These are phyloP conservation scores for Colletotrichum navitas DNA, from an alignment of 2,329 filamentous ascomycete species.

Conservation along the genomic window DNA sequence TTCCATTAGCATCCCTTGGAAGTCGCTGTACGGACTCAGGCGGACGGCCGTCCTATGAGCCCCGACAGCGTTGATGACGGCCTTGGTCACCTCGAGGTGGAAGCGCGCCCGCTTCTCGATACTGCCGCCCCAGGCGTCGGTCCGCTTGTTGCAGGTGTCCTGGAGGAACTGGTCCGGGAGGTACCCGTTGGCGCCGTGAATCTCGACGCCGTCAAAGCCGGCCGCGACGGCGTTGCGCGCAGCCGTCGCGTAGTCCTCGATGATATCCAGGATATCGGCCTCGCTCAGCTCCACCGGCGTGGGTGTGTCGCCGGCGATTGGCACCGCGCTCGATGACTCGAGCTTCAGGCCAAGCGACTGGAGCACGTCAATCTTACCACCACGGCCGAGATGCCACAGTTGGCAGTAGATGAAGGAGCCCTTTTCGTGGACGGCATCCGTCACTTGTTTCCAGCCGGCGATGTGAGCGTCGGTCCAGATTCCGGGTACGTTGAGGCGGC, in stretches of 20 bases:
- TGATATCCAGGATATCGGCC: constrained; percentile 74
- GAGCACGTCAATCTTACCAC: constrained; percentile 52
- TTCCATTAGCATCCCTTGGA: constrained; percentile 71
- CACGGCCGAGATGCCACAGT: constrained; percentile 74
- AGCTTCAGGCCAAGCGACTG: constrained; percentile 61
- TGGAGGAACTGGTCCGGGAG: constrained; percentile 74
- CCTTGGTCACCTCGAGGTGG: constrained; percentile 61
- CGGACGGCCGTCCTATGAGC: constrained; percentile 65
- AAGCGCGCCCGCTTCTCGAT: constrained; percentile 67
- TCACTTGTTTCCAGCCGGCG: constrained; percentile 70
- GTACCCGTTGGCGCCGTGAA: constrained; percentile 69
- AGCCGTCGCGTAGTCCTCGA: constrained; percentile 69
- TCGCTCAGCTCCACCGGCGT: constrained; percentile 74
- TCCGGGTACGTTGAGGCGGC: constrained; percentile 65
- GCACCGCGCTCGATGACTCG: constrained; percentile 59
- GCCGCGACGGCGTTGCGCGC: constrained; percentile 68
- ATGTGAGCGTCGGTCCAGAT: constrained; percentile 70
- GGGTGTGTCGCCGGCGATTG: constrained; percentile 59
- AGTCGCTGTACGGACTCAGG: constrained; percentile 68
- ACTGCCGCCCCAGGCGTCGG: constrained; percentile 66
- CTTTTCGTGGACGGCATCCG: constrained; percentile 72
- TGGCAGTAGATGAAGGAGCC: constrained; percentile 73
- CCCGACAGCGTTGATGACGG: constrained; percentile 59
- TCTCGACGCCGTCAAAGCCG: constrained; percentile 79
- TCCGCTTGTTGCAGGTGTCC: constrained; percentile 63